phyloP scores from a whole-genome alignment of 768 basidiomycete genomes.

The Crepidotus variabilis region DNA sequence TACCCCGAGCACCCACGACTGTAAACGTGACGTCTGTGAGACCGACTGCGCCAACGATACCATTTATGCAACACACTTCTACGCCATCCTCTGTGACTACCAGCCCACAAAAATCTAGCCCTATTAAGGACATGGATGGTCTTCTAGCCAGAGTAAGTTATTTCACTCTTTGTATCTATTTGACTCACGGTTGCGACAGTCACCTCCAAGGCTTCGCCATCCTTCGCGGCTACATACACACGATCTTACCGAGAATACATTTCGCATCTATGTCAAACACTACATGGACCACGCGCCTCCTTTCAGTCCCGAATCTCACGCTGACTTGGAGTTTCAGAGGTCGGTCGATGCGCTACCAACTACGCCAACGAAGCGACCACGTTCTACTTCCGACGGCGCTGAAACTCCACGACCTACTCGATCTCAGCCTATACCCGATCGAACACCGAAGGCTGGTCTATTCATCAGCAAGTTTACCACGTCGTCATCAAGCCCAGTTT shows the following conservation, averaged over 20 bases:
- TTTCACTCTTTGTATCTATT: background rate
- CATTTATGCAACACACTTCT: slow-evolving; percentile 10
- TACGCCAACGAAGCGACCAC: slow-evolving; percentile 33
- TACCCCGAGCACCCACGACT: slow-evolving; percentile 27
- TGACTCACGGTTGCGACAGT: slow-evolving; percentile 14
- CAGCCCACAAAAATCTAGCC: slow-evolving; percentile 25
- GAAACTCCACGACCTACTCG: slow-evolving; percentile 8
- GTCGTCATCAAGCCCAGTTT: slow-evolving; percentile 1
- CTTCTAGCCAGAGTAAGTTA: slow-evolving; percentile 8
- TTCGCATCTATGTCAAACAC: slow-evolving; percentile 74
- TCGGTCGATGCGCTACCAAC: slow-evolving; percentile 15
- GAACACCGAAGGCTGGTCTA: slow-evolving; percentile 9
- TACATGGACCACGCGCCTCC: slow-evolving; percentile 63
- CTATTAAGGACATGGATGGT: slow-evolving; percentile 15
- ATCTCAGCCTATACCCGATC: slow-evolving; percentile 5
- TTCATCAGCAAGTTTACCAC: slow-evolving; percentile 8
- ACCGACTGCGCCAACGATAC: slow-evolving; percentile 2
- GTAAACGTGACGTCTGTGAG: slow-evolving; percentile 11
- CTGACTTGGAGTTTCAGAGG: slow-evolving; percentile 5
- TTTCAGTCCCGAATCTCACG: slow-evolving; percentile 9
- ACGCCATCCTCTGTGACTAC: slow-evolving; percentile 17
- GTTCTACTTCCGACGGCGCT: slow-evolving; percentile 2
- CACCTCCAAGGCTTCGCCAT: slow-evolving; percentile 58
- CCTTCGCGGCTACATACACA: slow-evolving; percentile 63
- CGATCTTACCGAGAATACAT: slow-evolving; percentile 68